Conservation (phyloP, 202 grass and related monocot species). For the Hordeum pubiflorum region DNA sequence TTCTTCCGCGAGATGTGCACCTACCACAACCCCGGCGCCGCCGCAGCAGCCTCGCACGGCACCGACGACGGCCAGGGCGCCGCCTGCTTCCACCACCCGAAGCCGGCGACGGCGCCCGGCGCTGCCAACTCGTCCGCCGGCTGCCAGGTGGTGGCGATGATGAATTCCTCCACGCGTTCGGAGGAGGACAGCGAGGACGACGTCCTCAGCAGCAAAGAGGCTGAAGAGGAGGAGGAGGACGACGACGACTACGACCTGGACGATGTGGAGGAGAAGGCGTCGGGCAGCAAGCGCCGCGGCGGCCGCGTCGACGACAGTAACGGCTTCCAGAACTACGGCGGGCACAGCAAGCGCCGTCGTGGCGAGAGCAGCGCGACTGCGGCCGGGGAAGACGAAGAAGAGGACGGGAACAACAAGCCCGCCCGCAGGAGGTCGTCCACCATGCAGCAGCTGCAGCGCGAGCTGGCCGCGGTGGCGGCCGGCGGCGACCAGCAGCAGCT, state of each 20-base stretch:
- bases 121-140: conserved; percentile 12
- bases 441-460: conserved; percentile 42
- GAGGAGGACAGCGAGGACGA: conserved; percentile 39
- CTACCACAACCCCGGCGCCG: conserved; percentile 50
- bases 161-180: conserved; percentile 16
- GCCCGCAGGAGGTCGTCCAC: background rate
- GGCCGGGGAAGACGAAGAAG: conserved; percentile 11
- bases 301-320: background rate
- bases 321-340: background rate
- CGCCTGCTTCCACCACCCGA: conserved; percentile 45
- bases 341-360: conserved; percentile 3
- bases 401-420: conserved; percentile 13
- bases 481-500: conserved; percentile 25
- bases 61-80: background rate
- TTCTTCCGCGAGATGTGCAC: conserved; percentile 91
- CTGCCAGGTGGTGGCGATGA: background rate
- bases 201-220: conserved; percentile 2
- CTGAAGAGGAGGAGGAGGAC: conserved; percentile 26
- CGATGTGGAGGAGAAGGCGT: conserved; percentile 23
- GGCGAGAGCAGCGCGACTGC: background rate
- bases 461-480: conserved; percentile 31
- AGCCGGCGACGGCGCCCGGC: background rate
- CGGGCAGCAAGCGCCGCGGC: background rate
- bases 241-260: conserved; percentile 24
- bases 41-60: background rate